Evolutionary conservation across 2,329 filamentous ascomycete species (phyloP).

Genomic region (Emergomyces pasteurianus): DNA sequence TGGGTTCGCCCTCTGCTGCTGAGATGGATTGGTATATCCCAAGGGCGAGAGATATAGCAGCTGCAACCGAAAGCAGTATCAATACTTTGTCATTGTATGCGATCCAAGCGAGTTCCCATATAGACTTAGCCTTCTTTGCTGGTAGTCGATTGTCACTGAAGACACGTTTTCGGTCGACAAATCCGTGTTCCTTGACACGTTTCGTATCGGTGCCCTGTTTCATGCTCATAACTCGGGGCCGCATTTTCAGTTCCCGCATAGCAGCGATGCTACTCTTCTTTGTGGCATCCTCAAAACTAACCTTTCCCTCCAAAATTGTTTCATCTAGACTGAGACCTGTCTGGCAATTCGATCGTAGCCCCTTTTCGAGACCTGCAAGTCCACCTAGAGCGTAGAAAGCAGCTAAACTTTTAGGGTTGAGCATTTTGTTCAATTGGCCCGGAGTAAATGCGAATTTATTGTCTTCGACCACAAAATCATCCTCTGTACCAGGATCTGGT

Average conservation of each 20-base stretch:
- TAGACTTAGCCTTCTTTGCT: slow-evolving; percentile 55
- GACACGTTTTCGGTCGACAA: slow-evolving; percentile 54
- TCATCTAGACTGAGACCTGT: slow-evolving; percentile 62
- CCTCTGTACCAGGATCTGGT: slow-evolving; percentile 60
- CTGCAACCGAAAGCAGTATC: slow-evolving; percentile 58
- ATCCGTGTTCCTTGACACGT: slow-evolving; percentile 29
- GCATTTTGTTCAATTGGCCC: slow-evolving; percentile 61
- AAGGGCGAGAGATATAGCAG: slow-evolving; percentile 60
- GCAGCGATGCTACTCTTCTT: slow-evolving; percentile 10
- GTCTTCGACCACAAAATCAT: slow-evolving; percentile 53
- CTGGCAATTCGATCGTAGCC: slow-evolving; percentile 52
- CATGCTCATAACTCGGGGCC: slow-evolving; percentile 11
- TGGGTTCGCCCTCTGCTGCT: slow-evolving; percentile 36
- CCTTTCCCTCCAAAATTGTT: slow-evolving; percentile 46
- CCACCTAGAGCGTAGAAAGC: slow-evolving; percentile 69
- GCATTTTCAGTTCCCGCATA: slow-evolving; percentile 7
- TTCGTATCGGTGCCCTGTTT: slow-evolving; percentile 10
- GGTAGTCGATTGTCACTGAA: slow-evolving; percentile 59
- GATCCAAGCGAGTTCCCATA: slow-evolving; percentile 62
- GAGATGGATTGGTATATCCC: slow-evolving; percentile 62
- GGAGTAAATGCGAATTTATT: slow-evolving; percentile 63
- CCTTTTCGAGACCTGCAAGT: slow-evolving; percentile 59
- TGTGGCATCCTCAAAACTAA: slow-evolving; percentile 56
- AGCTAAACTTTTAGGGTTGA: slow-evolving; percentile 66
- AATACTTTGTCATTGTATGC: slow-evolving; percentile 74